Evolutionary conservation across 257 asterid species (phyloP), one percentile per base, ranked within the genome.

Genomic region (Schizonepeta tenuifolia): DNA sequence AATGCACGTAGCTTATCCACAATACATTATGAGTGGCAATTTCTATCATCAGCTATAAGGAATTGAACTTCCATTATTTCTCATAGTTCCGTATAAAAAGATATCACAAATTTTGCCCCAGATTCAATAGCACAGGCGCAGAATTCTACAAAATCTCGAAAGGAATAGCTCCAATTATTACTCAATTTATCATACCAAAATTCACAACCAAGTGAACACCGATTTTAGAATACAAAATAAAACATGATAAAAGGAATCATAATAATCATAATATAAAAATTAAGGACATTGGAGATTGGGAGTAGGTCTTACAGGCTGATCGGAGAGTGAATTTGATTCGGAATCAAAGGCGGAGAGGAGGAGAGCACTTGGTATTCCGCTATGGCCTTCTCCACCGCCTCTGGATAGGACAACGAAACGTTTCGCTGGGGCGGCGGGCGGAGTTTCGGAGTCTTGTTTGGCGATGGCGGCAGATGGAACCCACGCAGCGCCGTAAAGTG

Each of bases 331-430:
- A 65, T 51, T 76, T 36, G 90, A 82, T 41, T 80, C 88, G 26
- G 64, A 75, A 80, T 89, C 89, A 40, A 81, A 83, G 60, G 83
- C 70, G 0, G 95, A 85, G 22, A 94, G 66, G n/a, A 94, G 86
- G 75, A 94, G 70, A 31, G 95, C 89, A 44, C 91, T 94, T 0
- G 86, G 95, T 31, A 94, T 89, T 36, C 99, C 98, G 72, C 88
- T 94, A 74, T 73, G 74, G 65, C 99, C 97, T 86, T 94, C 97
- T 4, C 99, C 99, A 14, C 99, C 99, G 14, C 99, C 99, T 57
- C 99, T 97, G 40, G 99, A 80, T 10, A 94, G 89, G 54, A 89
- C 82, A 28, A 91, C 82, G 76, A 84, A 87, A 73, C 76, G 83
- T 21, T 71, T 78, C 46, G 21, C 73, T 9, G 20, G 24, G 24